Conservation (phyloP, 345 rosid species). For the Clarkia xantiana region DNA sequence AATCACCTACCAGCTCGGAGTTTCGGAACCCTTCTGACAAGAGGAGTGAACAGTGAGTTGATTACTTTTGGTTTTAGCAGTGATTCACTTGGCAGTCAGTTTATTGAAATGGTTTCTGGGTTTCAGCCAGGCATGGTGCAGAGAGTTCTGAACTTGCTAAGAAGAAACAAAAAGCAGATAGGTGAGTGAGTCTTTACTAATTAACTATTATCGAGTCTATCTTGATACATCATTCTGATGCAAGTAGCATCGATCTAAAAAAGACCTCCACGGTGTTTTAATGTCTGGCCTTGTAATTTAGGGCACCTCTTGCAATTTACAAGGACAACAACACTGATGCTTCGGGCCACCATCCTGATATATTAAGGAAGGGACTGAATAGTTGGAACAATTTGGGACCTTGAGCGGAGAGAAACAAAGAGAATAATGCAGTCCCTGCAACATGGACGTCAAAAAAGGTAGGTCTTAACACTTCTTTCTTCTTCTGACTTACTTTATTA, state of each 20-base stretch:
- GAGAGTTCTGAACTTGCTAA: conserved; percentile 25
- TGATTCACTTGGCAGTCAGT: conserved; percentile 4
- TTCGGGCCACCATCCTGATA: conserved; percentile 21
- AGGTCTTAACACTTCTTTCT: conserved; percentile 23
- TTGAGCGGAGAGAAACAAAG: conserved; percentile 84
- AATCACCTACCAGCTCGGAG: conserved; percentile 39
- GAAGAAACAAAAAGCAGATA: conserved; percentile 34
- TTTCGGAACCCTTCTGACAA: conserved; percentile 65
- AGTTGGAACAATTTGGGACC: conserved; percentile 57
- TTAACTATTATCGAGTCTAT: background rate
- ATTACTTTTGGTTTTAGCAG: conserved; percentile 3
- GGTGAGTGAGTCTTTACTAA: conserved; percentile 22
- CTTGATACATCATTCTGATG: background rate
- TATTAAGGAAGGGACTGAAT: conserved; percentile 31
- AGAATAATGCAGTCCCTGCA: conserved; percentile 54
- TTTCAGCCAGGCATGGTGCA: conserved; percentile 32
- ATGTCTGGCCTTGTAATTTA: conserved; percentile 9
- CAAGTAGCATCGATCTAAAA: no score
- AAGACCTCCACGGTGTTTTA: no score
- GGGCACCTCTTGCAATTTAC: conserved; percentile 47
- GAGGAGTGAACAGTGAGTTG: conserved; percentile 48
- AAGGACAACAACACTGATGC: conserved; percentile 32
- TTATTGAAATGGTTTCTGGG: conserved; percentile 4
- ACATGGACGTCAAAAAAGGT: conserved; percentile 86
- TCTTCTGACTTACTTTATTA: background rate